phyloP scores from a whole-genome alignment of 2,329 filamentous ascomycete species.

The Aspergillus sp. region DNA sequence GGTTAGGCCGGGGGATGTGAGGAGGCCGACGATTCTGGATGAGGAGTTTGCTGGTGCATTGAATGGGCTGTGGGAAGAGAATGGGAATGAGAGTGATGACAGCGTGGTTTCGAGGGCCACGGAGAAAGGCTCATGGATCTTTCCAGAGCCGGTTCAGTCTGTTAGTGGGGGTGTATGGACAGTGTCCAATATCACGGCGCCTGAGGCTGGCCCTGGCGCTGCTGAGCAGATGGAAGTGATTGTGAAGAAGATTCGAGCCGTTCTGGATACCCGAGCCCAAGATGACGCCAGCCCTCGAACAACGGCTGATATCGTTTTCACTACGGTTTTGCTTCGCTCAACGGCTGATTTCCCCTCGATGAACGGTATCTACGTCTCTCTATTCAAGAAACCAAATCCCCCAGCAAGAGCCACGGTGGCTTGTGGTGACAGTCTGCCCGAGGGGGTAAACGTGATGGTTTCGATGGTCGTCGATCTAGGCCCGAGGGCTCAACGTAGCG shows the following conservation, averaged over 20 bases:
- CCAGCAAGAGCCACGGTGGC: constrained; percentile 82
- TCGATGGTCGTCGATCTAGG: constrained; percentile 50
- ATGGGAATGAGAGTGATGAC: background rate
- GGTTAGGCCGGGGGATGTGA: constrained; percentile 27
- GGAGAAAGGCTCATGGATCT: constrained; percentile 2
- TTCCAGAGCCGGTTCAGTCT: constrained; percentile 9
- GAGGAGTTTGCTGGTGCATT: constrained; percentile 53
- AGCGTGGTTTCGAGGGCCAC: background rate
- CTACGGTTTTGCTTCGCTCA: constrained; percentile 68
- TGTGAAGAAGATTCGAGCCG: constrained; percentile 22
- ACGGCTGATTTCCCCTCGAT: constrained; percentile 78
- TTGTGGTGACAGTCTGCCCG: constrained; percentile 66
- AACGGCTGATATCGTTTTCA: constrained; percentile 46
- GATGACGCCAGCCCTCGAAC: constrained; percentile 10
- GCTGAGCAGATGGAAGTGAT: constrained; percentile 41
- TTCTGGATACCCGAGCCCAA: constrained; percentile 20
- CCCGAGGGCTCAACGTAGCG: constrained; percentile 41
- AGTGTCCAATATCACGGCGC: constrained; percentile 40
- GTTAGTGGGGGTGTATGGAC: constrained; percentile 30
- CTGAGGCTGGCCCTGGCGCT: constrained; percentile 39
- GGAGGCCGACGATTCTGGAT: constrained; percentile 67
- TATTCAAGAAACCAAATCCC: constrained; percentile 77
- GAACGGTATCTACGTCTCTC: constrained; percentile 72
- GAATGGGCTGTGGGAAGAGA: constrained; percentile 16
- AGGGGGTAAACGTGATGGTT: constrained; percentile 60